Conservation (phyloP, 1,139 yeast genomes). For the Suhomyces kunorum region DNA sequence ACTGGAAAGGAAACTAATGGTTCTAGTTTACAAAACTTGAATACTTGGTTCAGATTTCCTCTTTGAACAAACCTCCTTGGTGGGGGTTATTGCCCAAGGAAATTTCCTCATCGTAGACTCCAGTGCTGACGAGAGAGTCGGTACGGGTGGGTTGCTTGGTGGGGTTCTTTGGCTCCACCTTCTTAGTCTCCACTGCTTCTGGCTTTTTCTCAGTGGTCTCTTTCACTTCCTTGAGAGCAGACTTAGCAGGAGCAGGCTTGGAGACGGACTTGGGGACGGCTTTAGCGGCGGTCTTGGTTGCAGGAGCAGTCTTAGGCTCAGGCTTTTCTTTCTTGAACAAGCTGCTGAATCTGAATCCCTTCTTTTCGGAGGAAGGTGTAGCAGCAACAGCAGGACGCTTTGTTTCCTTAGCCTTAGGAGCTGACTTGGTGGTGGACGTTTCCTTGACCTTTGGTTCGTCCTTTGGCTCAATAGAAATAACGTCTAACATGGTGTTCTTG, state of each 20-base stretch:
- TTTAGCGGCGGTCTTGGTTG: constrained; percentile 10
- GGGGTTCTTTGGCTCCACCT: constrained; percentile 3
- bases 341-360: constrained; percentile 17
- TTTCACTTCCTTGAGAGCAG: constrained; percentile 1
- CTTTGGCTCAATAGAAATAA: background rate
- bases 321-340: constrained; percentile 16
- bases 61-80: constrained; percentile 46
- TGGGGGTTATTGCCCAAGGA: constrained; percentile 27
- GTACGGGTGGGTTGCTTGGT: constrained; percentile 6
- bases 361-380: constrained; percentile 13
- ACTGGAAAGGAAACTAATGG: constrained; percentile 5
- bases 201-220: background rate
- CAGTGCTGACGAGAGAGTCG: constrained; percentile 13
- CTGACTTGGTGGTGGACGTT: constrained; percentile 6
- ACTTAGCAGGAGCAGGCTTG: constrained; percentile 5
- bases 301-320: constrained; percentile 7
- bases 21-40: constrained; percentile 11
- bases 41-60: constrained; percentile 35
- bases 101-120: constrained; percentile 30
- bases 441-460: constrained; percentile 3
- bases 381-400: constrained; percentile 13
- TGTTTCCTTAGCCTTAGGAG: constrained; percentile 5
- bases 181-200: constrained; percentile 2
- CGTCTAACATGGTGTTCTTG: background rate
- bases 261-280: constrained; percentile 7